Evolutionary conservation across 441 rosid species (phyloP), one percentile per base, ranked within the genome.

Genomic region (Syzygium syzygioides): DNA sequence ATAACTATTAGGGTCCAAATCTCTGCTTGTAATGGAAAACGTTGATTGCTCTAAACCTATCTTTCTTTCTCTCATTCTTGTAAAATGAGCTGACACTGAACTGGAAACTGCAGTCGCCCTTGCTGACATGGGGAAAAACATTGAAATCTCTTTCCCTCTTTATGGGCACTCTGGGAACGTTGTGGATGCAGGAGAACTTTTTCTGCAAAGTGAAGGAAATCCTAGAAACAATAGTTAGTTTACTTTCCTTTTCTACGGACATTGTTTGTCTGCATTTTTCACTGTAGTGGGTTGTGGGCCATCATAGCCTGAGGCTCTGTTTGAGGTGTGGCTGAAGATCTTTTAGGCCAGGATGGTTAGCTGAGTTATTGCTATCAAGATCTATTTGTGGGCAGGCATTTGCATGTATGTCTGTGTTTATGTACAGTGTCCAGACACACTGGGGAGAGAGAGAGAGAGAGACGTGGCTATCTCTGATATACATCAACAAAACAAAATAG

Each of bases 111-210:
- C 90, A 91, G 91, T 88, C 89, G 89, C 89, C 89, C 92, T 71
- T 90, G 88, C 87, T 55, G 88, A 92, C 32, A 88, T 91, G 86
- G 93, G 90, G 89, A 89, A 60, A 88, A 86, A 62, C n/a, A 93
- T 95, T 41, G 92, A 95, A 89, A 90, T 94, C 71, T 93, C 99
- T 87, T 93, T 94, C 85, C 97, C 94, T 80, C 98, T 95, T 90
- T 95, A 95, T 88, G 98, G 98, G 26, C 99, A 96, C 90, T 94
- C 91, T 20, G 99, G 99, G 88, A 95, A 96, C 55, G 95, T 95
- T 64, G 96, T 93, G 89, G 97, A 98, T 90, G 97, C 98, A 87
- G 90, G 96, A 86, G 98, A 97, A 90, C 97, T 97, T 62, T 95
- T 89, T 88, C 88, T 89, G 93, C 98, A 97, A 93, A 86, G 96